Percentiles rank a stretch among this genome's conserved stretches.
Evolutionary conservation across 176 grass and related monocot genomes (phyloP).

Genomic region (Oryza nivara): DNA sequence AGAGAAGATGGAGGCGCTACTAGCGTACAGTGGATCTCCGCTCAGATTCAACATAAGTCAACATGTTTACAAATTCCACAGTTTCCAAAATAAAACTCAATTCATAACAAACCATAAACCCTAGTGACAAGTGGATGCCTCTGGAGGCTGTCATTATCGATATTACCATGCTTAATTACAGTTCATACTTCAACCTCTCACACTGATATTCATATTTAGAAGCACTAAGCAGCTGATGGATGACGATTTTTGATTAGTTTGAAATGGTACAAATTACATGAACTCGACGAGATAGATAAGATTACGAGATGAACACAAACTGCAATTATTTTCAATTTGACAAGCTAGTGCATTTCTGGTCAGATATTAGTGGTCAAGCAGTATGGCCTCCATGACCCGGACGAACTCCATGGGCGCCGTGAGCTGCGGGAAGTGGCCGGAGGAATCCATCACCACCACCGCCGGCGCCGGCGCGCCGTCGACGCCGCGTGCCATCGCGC

Average conservation of each 20-base stretch:
- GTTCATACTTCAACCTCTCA: not conserved
- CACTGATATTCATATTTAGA: too few species aligned
- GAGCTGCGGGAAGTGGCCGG: constrained; percentile 81
- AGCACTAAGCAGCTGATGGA: not conserved
- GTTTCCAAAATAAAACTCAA: too few species aligned
- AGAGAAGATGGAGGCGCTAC: too few species aligned
- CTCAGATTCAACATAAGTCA: too few species aligned
- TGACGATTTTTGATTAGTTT: not conserved
- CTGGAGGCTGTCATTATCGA: too few species aligned
- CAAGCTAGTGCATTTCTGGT: too few species aligned
- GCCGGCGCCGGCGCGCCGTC: constrained; percentile 17
- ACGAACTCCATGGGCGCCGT: constrained; percentile 55
- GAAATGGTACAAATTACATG: not conserved
- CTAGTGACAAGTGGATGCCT: too few species aligned
- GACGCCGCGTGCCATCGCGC: constrained; percentile 31
- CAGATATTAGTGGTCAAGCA: constrained; percentile 25
- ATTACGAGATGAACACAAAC: not conserved
- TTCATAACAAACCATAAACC: too few species aligned
- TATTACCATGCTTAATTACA: too few species aligned
- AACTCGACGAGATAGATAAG: not conserved
- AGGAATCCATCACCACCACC: constrained; percentile 49
- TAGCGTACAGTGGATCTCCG: too few species aligned
- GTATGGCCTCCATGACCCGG: constrained; percentile 51
- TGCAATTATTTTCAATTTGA: not conserved
- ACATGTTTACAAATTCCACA: too few species aligned